Base-by-base conservation (phyloP, 768 basidiomycete genomes). In the Fomitopsis serialis region DNA sequence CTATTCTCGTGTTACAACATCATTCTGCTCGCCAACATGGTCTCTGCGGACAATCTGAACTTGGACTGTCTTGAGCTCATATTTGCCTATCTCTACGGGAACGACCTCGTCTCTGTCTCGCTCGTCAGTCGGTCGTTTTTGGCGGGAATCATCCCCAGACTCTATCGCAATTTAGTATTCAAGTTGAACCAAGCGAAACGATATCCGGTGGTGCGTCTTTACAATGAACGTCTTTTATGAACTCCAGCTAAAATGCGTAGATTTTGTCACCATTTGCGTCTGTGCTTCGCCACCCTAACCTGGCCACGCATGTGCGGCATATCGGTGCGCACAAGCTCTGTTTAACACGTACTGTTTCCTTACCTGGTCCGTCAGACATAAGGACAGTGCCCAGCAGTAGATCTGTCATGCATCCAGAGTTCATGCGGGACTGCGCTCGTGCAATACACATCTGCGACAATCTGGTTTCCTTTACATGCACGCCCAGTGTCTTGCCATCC, bases 21-120 rank as follows among this genome's bases (percentile, higher is more conserved):
- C 11, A 32, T 11, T 32, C 6, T 11, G 11, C 29, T 32, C 29
- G 5, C 11, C 11, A 37, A 25, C 15, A 87, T 87, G 85, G 79
- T 84, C 44, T 76, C 81, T 27, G 81, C 80, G 11, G 81, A 86
- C 58, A 85, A 79, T 59, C 72, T 88, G 45, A 82, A 89, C 56
- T 74, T 82, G 19, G 88, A 91, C 68, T 84, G 89, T 35, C 75
- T 89, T 40, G 83, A 85, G 62, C 71, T 82, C n/a, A 79, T 90
- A 17, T 85, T 85, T 57, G 66, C 70, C 0, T 70, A 76, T 58
- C 70, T 90, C 4, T 63, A 73, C 40, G 72, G 74, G 17, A 53
- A 67, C 0, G 84, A 87, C 59, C 75, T 90, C 29, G 74, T 80
- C 15, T 75, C 80, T 2, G 72, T 81, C 19, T 78, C 84, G 0